Base-by-base conservation (phyloP, 208 protist species). In the Novymonas esmeraldas region DNA sequence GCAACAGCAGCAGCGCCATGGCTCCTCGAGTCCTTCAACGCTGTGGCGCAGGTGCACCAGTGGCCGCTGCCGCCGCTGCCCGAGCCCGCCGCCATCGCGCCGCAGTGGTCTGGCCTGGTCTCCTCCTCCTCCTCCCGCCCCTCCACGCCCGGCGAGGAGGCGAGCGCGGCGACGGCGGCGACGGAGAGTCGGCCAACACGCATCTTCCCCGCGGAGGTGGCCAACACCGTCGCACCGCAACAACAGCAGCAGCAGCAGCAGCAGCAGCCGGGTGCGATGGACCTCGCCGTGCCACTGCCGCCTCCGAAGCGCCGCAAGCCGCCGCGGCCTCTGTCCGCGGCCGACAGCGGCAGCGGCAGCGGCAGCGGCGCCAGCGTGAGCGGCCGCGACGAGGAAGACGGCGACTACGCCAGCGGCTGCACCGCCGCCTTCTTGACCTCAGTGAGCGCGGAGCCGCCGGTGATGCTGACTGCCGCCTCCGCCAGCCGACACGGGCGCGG, bases 1-100 rank as follows among this genome's bases (percentile, higher is more conserved):
- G n/a, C n/a, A n/a, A n/a, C n/a, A n/a, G 36, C 26, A 5, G 14
- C 48, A 22, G n/a, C 18, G 11, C 44, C 5, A 42, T 64, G 59
- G 44, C 44, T 64, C 4, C 60, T 67, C 36, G 28, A 26, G 18
- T 67, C 69, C 14, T 68, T 51, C 44, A 46, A 57, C 28, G 59
- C 51, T 0, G 69, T 64, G 0, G 61, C 59, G n/a, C 51, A 58
- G 28, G 36, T 64, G 11, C 48, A 72, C 38, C 26, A 64, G 24
- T 24, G 20, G 44, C 39, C 14, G 29, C 13, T 20, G 14, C 31
- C 29, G 42, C 31, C 59, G 3, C 20, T 34, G 24, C 22, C 49
- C 3, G 44, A 64, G 2, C 18, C 24, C 9, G 26, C 24, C 9
- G 26, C 28, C 24, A 39, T 18, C 18, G 34, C 39, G 44, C 44